Conservation (phyloP, 31 red algal species). For the Porphyra umbilicalis region DNA sequence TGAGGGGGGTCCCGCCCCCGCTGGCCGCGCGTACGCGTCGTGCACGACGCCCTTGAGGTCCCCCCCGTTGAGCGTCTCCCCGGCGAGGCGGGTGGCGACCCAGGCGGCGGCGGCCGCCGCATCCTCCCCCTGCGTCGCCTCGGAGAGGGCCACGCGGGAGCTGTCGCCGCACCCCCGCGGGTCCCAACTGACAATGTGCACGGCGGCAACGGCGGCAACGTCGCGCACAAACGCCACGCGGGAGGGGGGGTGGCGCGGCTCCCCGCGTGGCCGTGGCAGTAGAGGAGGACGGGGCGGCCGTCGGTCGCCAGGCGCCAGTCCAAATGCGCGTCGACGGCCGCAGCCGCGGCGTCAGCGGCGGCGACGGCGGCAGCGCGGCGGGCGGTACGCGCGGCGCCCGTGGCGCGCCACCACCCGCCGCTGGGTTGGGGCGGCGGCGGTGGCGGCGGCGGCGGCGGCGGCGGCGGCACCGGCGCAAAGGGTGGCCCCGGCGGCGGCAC, state of each 20-base stretch:
- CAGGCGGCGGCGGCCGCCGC: not conserved
- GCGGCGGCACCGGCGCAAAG: not conserved
- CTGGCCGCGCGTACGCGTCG: too few relatives aligned
- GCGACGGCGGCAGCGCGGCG: not conserved
- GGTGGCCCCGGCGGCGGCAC: not conserved
- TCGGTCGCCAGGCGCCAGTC: not conserved
- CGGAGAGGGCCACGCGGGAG: not conserved
- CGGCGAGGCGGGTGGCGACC: not conserved
- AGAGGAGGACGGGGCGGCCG: not conserved
- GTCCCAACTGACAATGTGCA: not conserved
- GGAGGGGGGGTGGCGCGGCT: not conserved
- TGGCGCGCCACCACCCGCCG: too few relatives aligned
- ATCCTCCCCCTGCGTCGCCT: not conserved
- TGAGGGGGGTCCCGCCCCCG: too few relatives aligned
- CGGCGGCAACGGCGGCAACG: not conserved
- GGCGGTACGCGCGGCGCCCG: too few relatives aligned
- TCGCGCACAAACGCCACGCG: not conserved
- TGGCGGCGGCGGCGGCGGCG: not conserved
- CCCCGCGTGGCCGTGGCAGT: not conserved
- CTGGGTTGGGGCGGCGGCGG: too few relatives aligned
- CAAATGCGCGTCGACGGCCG: not conserved
- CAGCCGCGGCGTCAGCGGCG: not conserved
- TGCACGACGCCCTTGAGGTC: too few relatives aligned
- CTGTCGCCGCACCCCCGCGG: not conserved
- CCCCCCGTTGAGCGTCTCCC: too few relatives aligned